A percentile compares a stretch with the other conserved stretches of the same genome.
Conservation (phyloP, 2,329 filamentous ascomycete species). For the Arthrobotrys sphaeroides region DNA sequence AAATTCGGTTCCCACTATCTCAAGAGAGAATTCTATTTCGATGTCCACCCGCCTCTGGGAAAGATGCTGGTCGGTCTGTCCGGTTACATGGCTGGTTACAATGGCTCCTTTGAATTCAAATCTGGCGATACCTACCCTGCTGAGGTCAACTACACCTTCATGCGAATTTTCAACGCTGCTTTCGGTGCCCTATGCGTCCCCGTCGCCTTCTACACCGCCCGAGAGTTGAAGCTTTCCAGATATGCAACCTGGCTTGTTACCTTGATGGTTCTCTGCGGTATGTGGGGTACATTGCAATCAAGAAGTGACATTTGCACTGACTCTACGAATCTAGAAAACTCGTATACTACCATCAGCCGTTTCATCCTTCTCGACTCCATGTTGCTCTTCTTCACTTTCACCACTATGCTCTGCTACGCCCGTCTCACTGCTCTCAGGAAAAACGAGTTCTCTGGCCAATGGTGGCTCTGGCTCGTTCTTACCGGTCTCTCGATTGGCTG, state of each 20-base stretch:
- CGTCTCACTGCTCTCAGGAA: slow-evolving; percentile 91
- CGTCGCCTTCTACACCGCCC: slow-evolving; percentile 92
- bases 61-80: slow-evolving; percentile 99
- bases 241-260: slow-evolving; percentile 94
- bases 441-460: slow-evolving; percentile 86
- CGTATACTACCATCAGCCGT: slow-evolving; percentile 97
- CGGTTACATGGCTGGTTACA: slow-evolving; percentile 95
- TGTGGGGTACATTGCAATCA: slow-evolving; percentile 14
- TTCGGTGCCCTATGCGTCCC: slow-evolving; percentile 94
- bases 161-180: slow-evolving; percentile 95
- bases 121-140: slow-evolving; percentile 94
- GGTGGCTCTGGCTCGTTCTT: slow-evolving; percentile 93
- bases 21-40: slow-evolving; percentile 99
- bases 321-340: slow-evolving; percentile 75
- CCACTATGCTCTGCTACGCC: slow-evolving; percentile 95
- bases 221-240: slow-evolving; percentile 84
- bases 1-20: slow-evolving; percentile 99
- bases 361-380: slow-evolving; percentile 99
- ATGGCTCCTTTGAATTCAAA: slow-evolving; percentile 99
- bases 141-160: slow-evolving; percentile 96
- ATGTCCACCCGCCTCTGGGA: slow-evolving; percentile 92
- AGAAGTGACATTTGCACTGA: background rate
- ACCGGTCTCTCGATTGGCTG: slow-evolving; percentile 96
- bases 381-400: slow-evolving; percentile 98
- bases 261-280: slow-evolving; percentile 86